phyloP scores from a whole-genome alignment of 768 basidiomycete species.

The Hericium rajendrae region DNA sequence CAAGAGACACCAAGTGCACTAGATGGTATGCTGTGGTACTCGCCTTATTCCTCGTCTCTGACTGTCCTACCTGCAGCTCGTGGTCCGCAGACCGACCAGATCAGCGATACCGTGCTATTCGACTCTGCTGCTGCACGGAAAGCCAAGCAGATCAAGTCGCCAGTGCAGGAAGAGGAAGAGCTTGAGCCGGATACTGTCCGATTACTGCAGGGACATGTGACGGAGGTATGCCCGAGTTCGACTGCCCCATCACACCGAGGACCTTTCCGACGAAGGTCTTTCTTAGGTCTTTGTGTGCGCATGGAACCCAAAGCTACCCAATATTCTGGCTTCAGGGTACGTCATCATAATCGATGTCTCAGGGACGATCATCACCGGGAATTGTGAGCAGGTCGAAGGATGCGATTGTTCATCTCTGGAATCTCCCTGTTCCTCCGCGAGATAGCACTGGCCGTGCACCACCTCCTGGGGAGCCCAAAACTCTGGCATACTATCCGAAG shows the following conservation, averaged over 20 bases:
- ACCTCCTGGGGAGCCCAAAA: constrained; percentile 22
- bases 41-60: no score
- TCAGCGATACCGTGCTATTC: constrained; percentile 1
- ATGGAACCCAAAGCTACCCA: constrained; percentile 58
- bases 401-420: constrained; percentile 66
- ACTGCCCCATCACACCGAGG: neutral
- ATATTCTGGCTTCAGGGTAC: constrained; percentile 68
- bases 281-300: constrained; percentile 70
- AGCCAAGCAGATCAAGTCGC: constrained; percentile 20
- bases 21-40: constrained; percentile 25
- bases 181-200: constrained; percentile 35
- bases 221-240: constrained; percentile 9
- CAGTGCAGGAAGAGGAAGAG: constrained; percentile 6
- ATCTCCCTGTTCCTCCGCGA: constrained; percentile 36
- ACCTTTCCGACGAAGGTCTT: neutral
- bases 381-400: constrained; percentile 54
- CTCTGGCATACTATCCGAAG: constrained; percentile 40
- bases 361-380: neutral
- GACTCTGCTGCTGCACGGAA: neutral
- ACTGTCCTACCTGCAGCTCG: no score
- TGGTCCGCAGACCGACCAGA: neutral
- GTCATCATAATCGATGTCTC: neutral
- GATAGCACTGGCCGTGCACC: constrained; percentile 13
- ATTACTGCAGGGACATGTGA: constrained; percentile 39
- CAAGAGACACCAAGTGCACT: constrained; percentile 14